Base-by-base conservation (phyloP, 805 yeast species). In the Metschnikowia orientalis region DNA sequence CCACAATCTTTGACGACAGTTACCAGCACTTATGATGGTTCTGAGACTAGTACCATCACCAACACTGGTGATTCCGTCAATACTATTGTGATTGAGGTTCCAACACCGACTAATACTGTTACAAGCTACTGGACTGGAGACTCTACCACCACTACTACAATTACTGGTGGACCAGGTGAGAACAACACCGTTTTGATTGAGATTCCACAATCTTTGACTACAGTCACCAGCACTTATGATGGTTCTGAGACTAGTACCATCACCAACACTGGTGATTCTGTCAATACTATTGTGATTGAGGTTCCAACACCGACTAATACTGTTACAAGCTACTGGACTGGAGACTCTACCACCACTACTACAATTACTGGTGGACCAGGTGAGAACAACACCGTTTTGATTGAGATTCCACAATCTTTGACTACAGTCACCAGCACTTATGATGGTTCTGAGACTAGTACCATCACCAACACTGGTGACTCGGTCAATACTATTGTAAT, bases 151-250 rank as follows among this genome's bases (percentile, higher is more conserved):
- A 26, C 36, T 7, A 38, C 36, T 12, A 38, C 38, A 8, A 24
- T 28, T 8, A 23, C 19, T 13, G 38, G 39, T 7, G 32, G 32
- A 5, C 13, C 29, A 2, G 38, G 36, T 4, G 32, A 23, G 6
- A 26, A 20, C 15, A 50, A 37, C 8, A 47, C 53, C 4, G 51
- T 47, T 7, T 35, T 34, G 6, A 39, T 47, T 10, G 34, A 30
- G 20, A 20, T 35, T n/a, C 38, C 38, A 8, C 21, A 18, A 18
- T 12, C 23, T 15, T 23, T 26, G 7, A 22, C 31, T 1, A 45
- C 44, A 2, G 23, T 16, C 7, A 40, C 47, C 8, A 26, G 34
- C 12, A 37, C 50, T 11, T 40, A 39, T 23, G 23, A 28, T 8
- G 34, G 36, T 4, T 13, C 29, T 7, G 9, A 5, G 11, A 17